Evolutionary conservation across 2,329 filamentous ascomycete genomes (phyloP), one percentile per base, ranked within the genome.

Genomic region (Verticillium nonalfalfae): DNA sequence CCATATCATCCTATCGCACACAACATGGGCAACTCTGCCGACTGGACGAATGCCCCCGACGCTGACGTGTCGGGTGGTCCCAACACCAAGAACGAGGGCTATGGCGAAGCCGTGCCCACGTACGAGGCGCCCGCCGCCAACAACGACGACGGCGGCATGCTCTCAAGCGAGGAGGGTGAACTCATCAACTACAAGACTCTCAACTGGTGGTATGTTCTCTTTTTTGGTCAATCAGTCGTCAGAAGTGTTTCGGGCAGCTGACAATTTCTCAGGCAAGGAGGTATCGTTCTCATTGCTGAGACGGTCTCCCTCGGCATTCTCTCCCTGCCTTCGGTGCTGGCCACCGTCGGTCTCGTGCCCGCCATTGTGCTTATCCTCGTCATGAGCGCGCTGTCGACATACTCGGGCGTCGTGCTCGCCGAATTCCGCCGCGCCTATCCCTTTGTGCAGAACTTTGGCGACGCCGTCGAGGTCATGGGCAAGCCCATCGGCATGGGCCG

Each of bases 281-380:
- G 75, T 2, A 73, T 79, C 31, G 72, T 79, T 54, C 66, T 79
- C 61, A 75, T 79, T 58, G 77, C 77, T 14, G 77, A 79, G 61
- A 79, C 77, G 1, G 76, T 79, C 61, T 78, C 75, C 0, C 74
- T 79, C n/a, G 78, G 78, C 0, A 78, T 80, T 71, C 89, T 92
- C 76, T 91, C 88, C 0, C 90, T 92, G 64, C 90, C 90, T 0
- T 90, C 87, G 70, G 90, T 89, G 0, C 87, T 92, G 70, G 88
- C 89, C 2, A 77, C 87, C 13, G 79, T 92, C 54, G 89, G 90
- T 4, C 79, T 92, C 14, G 87, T 89, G 1, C 89, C 89, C 0
- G 90, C 89, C n/a, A 76, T 93, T 60, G 83, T 91, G 63, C 71
- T 91, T 70, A 91, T 90, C 54, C 80, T 91, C 64, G 81, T 89